phyloP scores from a whole-genome alignment of 2,329 filamentous ascomycete species.

The Diaporthe batatas region DNA sequence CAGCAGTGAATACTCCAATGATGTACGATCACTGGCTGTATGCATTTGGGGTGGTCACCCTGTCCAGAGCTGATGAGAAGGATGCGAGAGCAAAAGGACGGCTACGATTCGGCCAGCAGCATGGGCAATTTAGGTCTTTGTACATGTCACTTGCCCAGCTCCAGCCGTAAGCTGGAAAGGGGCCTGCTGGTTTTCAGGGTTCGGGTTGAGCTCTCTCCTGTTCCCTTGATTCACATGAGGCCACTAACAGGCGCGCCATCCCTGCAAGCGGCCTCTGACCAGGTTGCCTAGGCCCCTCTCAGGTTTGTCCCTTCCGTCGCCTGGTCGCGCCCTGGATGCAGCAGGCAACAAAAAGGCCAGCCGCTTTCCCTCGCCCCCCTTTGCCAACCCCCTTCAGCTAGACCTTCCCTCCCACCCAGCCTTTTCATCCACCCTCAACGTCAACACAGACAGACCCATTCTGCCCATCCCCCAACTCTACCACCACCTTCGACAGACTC shows the following conservation, averaged over 20 bases:
- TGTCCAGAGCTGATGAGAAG: background rate
- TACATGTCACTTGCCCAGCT: background rate
- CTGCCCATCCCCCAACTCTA: slow-evolving; percentile 27
- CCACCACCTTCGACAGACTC: slow-evolving; percentile 27
- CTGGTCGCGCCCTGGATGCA: slow-evolving; percentile 25
- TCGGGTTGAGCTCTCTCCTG: background rate
- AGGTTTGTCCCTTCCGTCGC: background rate
- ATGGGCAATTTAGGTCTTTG: background rate
- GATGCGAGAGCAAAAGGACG: background rate
- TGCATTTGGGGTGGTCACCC: too few species aligned
- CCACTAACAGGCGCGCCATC: slow-evolving; percentile 1
- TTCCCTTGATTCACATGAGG: background rate
- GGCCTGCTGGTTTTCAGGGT: background rate
- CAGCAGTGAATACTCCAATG: too few species aligned
- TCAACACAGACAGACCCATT: slow-evolving; percentile 24
- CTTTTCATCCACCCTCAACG: slow-evolving; percentile 20
- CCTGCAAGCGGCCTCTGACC: slow-evolving; percentile 36
- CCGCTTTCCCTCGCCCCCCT: slow-evolving; percentile 22
- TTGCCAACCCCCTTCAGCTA: background rate
- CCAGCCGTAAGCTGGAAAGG: background rate
- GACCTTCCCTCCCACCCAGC: slow-evolving; percentile 26
- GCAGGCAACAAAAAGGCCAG: slow-evolving; percentile 34
- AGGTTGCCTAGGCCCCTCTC: background rate
- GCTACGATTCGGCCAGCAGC: background rate
- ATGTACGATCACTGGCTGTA: background rate